Evolutionary conservation across 2,329 filamentous ascomycete species (phyloP), one percentile per base, ranked within the genome.

Genomic region (Neonectria punicea): DNA sequence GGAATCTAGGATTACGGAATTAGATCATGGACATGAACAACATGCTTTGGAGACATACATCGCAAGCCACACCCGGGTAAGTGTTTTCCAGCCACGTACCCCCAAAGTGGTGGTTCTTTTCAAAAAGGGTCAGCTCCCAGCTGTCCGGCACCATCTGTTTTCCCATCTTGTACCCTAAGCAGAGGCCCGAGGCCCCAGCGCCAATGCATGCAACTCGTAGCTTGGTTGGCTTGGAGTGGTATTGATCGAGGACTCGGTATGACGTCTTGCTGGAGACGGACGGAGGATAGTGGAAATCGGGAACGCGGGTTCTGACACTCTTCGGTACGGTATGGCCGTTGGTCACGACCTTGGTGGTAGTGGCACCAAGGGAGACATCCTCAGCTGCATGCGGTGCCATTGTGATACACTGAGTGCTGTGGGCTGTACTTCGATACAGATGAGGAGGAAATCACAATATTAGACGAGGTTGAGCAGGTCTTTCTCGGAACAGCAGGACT

Each of bases 61-160:
- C 88, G 70, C 87, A 90, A 59, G 80, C 79, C 9, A 84, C 74
- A 1, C 82, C 83, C 0, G 84, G 83, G 54, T 84, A 86, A 0
- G 82, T 76, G 66, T 85, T 84, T 79, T 83, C 84, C 58, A 82
- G 83, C 84, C 84, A 86, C 0, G 84, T 85, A 7, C 84, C 84
- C 4, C 84, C 84, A 46, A 84, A 79, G 47, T 74, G 70, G 20
- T 70, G 65, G 53, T 78, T 78, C 69, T 78, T 78, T 36, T 79
- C 77, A 53, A 75, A 78, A 16, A 77, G 69, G 1, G 72, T 76
- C 46, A 77, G 58, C 54, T 76, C 74, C 71, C 71, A 76, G 56
- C 70, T 74, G 22, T 67, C 71, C 3, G 70, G 72, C 3, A 74
- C 69, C 67, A 77, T 67, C 62, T 71, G 70, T 65, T 69, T 69